A percentile compares a stretch with the other conserved stretches of the same genome.
These are phyloP conservation scores for Silene uniflora DNA, from an alignment of 148 eudicot genomes.

Conservation along the genomic window DNA sequence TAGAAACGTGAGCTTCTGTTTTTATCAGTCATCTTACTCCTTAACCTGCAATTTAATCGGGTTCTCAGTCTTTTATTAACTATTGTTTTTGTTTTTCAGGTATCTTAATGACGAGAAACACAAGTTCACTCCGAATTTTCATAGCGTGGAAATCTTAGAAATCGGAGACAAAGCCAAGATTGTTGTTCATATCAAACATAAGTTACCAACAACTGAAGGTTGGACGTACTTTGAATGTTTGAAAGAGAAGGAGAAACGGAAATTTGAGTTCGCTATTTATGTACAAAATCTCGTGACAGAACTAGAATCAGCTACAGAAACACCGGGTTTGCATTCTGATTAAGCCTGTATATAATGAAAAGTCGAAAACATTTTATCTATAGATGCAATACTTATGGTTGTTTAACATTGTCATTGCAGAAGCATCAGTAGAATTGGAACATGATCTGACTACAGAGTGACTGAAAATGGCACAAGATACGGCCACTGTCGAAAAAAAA, in stretches of 20 bases:
- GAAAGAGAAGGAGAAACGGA: slow-evolving; percentile 1
- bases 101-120: background rate
- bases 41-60: background rate
- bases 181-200: background rate
- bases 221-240: slow-evolving; percentile 16
- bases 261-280: background rate
- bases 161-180: background rate
- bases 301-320: background rate
- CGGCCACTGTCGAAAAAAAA: no score
- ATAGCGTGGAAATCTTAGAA: background rate
- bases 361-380: no score
- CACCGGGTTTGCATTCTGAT: background rate
- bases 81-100: background rate
- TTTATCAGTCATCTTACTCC: background rate
- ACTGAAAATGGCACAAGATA: no score
- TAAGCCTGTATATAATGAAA: background rate
- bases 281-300: background rate
- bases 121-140: background rate
- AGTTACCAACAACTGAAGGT: background rate
- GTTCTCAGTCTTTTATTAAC: background rate
- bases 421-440: no score
- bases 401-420: no score
- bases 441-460: no score
- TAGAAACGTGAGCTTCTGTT: slow-evolving; percentile 4
- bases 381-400: no score